Percentiles rank a stretch among this genome's conserved stretches.
Evolutionary conservation across 164 flowering plant species (phyloP).

Genomic region (Macadamia integrifolia): DNA sequence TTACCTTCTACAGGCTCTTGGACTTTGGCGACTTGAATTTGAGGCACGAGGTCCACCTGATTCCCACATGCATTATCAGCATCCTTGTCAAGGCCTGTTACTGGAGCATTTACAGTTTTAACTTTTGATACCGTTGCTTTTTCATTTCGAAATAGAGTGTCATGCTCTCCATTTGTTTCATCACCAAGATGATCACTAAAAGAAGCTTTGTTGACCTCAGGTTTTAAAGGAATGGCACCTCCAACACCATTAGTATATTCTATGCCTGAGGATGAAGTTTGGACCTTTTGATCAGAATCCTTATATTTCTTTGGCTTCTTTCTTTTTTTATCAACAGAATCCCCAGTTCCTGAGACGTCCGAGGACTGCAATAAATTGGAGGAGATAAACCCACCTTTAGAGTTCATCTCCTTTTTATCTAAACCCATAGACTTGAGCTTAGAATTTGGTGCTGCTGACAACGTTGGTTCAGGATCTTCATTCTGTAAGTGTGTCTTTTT

Average conservation of each 20-base stretch:
- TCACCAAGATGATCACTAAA: slow-evolving; percentile 8
- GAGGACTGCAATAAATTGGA: slow-evolving; percentile 15
- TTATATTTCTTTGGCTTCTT: slow-evolving; percentile 29
- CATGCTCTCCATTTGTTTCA: slow-evolving; percentile 11
- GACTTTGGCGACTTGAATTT: slow-evolving; percentile 9
- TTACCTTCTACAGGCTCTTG: slow-evolving; percentile 12
- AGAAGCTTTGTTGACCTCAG: slow-evolving; percentile 11
- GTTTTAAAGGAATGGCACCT: slow-evolving; percentile 8
- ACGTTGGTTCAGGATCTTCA: slow-evolving; percentile 7
- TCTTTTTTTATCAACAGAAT: slow-evolving; percentile 21
- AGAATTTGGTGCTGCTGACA: slow-evolving; percentile 4
- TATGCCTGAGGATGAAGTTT: slow-evolving; percentile 5
- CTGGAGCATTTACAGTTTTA: slow-evolving; percentile 2
- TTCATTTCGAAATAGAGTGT: slow-evolving; percentile 6
- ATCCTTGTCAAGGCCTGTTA: slow-evolving; percentile 8
- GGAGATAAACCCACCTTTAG: slow-evolving; percentile 8
- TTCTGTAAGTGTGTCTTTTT: slow-evolving; percentile 8
- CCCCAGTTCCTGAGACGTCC: slow-evolving; percentile 12
- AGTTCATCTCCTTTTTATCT: slow-evolving; percentile 12
- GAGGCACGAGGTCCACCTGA: slow-evolving; percentile 14
- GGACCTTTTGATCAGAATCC: slow-evolving; percentile 13
- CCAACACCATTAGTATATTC: slow-evolving; percentile 5
- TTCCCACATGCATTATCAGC: slow-evolving; percentile 13
- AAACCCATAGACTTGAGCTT: background rate
- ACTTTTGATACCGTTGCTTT: slow-evolving; percentile 8